A percentile compares a stretch with the other conserved stretches of the same genome.
Evolutionary conservation across 2,329 filamentous ascomycete species (phyloP).

Genomic region (Didymella keratinophila): DNA sequence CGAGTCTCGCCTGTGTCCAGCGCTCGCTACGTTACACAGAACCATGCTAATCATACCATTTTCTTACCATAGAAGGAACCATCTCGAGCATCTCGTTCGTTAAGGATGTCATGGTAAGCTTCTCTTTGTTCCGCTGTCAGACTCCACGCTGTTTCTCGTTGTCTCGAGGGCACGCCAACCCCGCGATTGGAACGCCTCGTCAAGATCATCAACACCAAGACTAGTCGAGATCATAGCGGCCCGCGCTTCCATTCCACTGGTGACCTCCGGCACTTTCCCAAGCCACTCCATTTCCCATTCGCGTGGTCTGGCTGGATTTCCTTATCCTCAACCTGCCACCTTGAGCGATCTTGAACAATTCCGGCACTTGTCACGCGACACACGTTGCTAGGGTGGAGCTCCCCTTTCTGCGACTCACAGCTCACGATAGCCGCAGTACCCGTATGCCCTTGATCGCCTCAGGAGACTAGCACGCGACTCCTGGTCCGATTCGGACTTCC

Average conservation of each 20-base stretch:
- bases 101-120: conserved; percentile 79
- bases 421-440: conserved; percentile 67
- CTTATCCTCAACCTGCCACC: conserved; percentile 27
- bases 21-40: conserved; percentile 28
- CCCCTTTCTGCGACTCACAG: conserved; percentile 27
- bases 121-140: conserved; percentile 29
- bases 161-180: conserved; percentile 38
- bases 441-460: conserved; percentile 74
- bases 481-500: conserved; percentile 72
- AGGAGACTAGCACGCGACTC: conserved; percentile 68
- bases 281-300: conserved; percentile 40
- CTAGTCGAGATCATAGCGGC: conserved; percentile 32
- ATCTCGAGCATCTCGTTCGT: conserved; percentile 86
- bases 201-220: conserved; percentile 37
- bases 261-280: conserved; percentile 21
- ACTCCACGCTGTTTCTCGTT: conserved; percentile 20
- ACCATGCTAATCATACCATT: conserved; percentile 38
- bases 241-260: conserved; percentile 33
- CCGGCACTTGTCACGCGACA: conserved; percentile 43
- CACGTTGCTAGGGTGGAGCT: conserved; percentile 24
- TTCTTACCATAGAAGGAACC: conserved; percentile 70
- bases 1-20: conserved; percentile 25
- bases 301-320: conserved; percentile 25
- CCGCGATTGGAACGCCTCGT: conserved; percentile 38
- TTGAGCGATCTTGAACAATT: conserved; percentile 29